These are phyloP conservation scores for Paecilomyces dactylethromorphus DNA, from an alignment of 2,329 filamentous ascomycete genomes.

Conservation along the genomic window DNA sequence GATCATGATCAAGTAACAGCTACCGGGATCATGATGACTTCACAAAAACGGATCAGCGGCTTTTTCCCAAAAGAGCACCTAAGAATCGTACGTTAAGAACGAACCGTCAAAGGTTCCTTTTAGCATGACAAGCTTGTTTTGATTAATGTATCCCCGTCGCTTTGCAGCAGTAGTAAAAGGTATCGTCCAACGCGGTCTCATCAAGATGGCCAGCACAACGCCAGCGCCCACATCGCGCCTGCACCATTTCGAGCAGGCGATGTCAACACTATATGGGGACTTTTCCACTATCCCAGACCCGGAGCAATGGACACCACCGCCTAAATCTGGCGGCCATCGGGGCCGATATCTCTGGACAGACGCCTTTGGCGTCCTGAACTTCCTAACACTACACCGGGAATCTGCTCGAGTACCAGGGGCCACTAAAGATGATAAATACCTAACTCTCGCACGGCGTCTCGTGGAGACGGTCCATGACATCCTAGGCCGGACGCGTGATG, in stretches of 20 bases:
- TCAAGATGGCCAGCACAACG: constrained; percentile 1
- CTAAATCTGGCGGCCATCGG: constrained; percentile 47
- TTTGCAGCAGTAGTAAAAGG: background rate
- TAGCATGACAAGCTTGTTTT: background rate
- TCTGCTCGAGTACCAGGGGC: constrained; percentile 9
- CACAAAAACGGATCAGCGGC: constrained; percentile 7
- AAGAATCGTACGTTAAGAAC: background rate
- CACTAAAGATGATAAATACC: constrained; percentile 31
- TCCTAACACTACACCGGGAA: constrained; percentile 48
- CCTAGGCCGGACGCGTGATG: constrained; percentile 48
- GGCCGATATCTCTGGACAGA: constrained; percentile 58
- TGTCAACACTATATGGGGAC: constrained; percentile 35
- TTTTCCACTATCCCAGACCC: constrained; percentile 25
- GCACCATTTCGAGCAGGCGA: constrained; percentile 26
- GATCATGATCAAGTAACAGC: constrained; percentile 12
- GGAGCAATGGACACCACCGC: constrained; percentile 43
- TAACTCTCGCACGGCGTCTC: constrained; percentile 44
- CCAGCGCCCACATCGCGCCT: constrained; percentile 17
- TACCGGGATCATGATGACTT: constrained; percentile 24
- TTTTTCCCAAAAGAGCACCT: background rate
- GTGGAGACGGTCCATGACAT: constrained; percentile 47
- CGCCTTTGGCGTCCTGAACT: constrained; percentile 54
- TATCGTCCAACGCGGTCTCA: background rate
- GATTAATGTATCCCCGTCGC: background rate
- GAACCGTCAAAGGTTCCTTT: background rate